These are phyloP conservation scores for Metschnikowia borealis DNA, from an alignment of 805 yeast species.

Conservation along the genomic window DNA sequence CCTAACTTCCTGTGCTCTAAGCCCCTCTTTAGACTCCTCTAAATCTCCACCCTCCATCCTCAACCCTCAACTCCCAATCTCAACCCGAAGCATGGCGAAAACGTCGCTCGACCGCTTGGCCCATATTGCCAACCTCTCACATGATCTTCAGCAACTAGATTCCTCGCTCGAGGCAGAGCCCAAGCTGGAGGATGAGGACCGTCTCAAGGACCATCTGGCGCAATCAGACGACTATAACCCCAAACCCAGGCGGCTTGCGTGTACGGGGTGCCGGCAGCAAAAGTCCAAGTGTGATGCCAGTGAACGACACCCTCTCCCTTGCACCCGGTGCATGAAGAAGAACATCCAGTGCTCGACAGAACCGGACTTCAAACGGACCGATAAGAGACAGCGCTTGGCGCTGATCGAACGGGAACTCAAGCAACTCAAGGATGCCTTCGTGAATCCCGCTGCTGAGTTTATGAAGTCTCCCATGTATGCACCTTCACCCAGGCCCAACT, in stretches of 20 bases:
- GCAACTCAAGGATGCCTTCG: constrained; percentile 57
- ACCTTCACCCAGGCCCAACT: background rate
- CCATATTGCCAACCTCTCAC: constrained; percentile 44
- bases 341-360: constrained; percentile 68
- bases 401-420: constrained; percentile 77
- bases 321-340: constrained; percentile 75
- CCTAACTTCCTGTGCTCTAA: too few species aligned
- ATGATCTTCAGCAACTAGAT: constrained; percentile 29
- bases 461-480: background rate
- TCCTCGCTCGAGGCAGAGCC: constrained; percentile 4
- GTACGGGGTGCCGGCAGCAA: constrained; percentile 95
- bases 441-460: constrained; percentile 5
- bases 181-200: background rate
- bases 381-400: constrained; percentile 80
- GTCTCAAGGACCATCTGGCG: background rate
- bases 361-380: constrained; percentile 82
- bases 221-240: constrained; percentile 6
- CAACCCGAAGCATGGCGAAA: constrained; percentile 10
- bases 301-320: constrained; percentile 70
- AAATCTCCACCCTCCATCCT: too few species aligned
- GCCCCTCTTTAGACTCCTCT: too few species aligned
- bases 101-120: constrained; percentile 39
- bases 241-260: constrained; percentile 65
- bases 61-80: too few species aligned
- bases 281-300: constrained; percentile 87